Evolutionary conservation across 108 stramenopile species (phyloP).

Genomic region (Nannochloropsis gaditana): DNA sequence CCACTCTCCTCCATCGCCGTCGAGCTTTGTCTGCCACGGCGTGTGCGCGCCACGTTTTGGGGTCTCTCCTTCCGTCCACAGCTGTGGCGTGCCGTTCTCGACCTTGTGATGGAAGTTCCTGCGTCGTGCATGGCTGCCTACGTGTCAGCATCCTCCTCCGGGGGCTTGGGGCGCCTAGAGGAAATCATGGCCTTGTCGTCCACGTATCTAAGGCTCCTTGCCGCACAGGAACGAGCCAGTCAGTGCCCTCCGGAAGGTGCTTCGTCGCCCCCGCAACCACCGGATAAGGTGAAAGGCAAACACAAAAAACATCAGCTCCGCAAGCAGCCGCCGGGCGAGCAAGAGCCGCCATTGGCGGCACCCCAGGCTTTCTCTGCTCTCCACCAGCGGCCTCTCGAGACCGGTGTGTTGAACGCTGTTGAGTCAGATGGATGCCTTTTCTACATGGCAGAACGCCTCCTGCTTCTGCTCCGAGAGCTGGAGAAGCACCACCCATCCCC

Average conservation of each 20-base stretch:
- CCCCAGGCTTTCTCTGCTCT: not conserved
- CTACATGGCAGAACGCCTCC: not conserved
- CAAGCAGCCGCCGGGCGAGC: not conserved
- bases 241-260: not conserved
- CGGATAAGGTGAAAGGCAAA: not conserved
- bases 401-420: not conserved
- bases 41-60: not conserved
- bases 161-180: not conserved
- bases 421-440: not conserved
- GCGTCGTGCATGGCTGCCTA: not conserved
- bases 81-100: not conserved
- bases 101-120: constrained; percentile 16
- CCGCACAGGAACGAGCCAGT: not conserved
- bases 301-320: not conserved
- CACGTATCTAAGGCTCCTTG: not conserved
- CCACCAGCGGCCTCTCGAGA: not conserved
- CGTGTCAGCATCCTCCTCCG: not conserved
- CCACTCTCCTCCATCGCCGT: too few relatives aligned
- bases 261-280: not conserved
- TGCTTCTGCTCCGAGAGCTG: not conserved
- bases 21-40: not conserved
- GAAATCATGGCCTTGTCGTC: not conserved
- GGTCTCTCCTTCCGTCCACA: not conserved
- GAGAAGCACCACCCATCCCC: not conserved
- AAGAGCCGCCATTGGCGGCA: not conserved